A percentile compares a stretch with the other conserved stretches of the same genome.
These are phyloP conservation scores for Bothriochloa decipiens DNA, from an alignment of 176 grass and related monocot species.

Conservation along the genomic window DNA sequence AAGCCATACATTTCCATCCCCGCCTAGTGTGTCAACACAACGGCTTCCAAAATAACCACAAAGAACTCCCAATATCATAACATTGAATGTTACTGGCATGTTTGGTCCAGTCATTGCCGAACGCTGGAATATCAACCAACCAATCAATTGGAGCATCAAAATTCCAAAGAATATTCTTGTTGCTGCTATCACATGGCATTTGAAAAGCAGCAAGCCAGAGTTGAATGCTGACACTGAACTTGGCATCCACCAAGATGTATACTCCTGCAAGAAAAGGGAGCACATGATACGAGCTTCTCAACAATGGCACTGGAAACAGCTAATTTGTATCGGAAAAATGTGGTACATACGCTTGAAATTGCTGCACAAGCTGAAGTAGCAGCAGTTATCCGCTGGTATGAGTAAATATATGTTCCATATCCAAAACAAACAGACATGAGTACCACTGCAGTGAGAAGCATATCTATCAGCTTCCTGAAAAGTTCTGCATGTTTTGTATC, in stretches of 20 bases:
- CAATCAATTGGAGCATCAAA: conserved; percentile 68
- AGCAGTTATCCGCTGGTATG: conserved; percentile 73
- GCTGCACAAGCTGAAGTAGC: conserved; percentile 67
- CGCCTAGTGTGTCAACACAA: conserved; percentile 81
- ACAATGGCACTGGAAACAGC: background rate
- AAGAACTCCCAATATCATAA: conserved; percentile 65
- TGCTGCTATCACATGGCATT: conserved; percentile 66
- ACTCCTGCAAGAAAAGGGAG: conserved; percentile 54
- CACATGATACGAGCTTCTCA: conserved; percentile 7
- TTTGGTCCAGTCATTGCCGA: conserved; percentile 55
- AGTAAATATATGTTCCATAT: conserved; percentile 81
- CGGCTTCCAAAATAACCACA: conserved; percentile 79
- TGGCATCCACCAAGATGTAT: conserved; percentile 86
- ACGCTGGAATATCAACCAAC: conserved; percentile 72
- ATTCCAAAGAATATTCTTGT: conserved; percentile 65
- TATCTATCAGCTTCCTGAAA: conserved; percentile 72
- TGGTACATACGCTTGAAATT: conserved; percentile 54
- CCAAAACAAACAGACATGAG: conserved; percentile 78
- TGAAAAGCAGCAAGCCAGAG: conserved; percentile 58
- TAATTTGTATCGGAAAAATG: background rate
- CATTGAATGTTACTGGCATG: conserved; percentile 92
- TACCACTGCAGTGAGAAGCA: conserved; percentile 77
- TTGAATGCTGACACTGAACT: conserved; percentile 69
- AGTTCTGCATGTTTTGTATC: conserved; percentile 67
- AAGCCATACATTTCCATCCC: conserved; percentile 74